Evolutionary conservation across 768 basidiomycete genomes (phyloP), one percentile per base, ranked within the genome.

Genomic region (Mrakia gelida): DNA sequence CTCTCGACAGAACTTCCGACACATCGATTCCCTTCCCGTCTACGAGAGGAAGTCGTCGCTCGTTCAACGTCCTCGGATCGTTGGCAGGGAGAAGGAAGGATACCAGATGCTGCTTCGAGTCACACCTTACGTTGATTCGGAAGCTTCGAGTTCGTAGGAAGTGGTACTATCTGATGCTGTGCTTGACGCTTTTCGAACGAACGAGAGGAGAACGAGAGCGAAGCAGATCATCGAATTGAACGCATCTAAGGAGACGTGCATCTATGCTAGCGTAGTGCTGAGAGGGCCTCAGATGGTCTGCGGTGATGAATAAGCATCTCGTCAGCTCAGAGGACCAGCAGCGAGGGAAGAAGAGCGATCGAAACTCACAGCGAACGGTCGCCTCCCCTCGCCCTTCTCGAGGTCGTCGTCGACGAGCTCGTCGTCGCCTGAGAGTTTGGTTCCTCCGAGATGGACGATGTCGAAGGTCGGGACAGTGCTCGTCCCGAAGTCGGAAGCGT

Each of bases 31-130:
- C 26, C 32, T n/a, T 10, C 75, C 75, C 1, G 49, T 38, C 6
- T 77, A 71, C 67, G 76, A 77, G 72, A 49, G 61, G 28, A 75
- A 70, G 30, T 61, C 74, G 59, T 21, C 45, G 38, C 45, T 79
- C 32, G 75, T 79, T 43, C 54, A 59, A 43, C 32, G 78, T 13
- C 78, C 78, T 41, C 38, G 70, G 11, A 76, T 79, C 34, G 43
- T 62, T 9, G 78, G 75, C 18, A 70, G 67, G 45, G 77, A 74
- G 65, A 54, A 2, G 6, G 77, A 78, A 32, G 77, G 77, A 21
- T 78, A 73, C 72, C 77, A 78, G 77, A 78, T 78, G 77, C 71
- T 71, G 26, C 32, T 78, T 13, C 49, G 71, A 62, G 59, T 78
- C 8, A n/a, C n/a, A 21, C 71, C 71, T 5, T 49, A 30, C 28